Evolutionary conservation across 345 rosid genomes (phyloP), one percentile per base, ranked within the genome.

Genomic region (Pugionium cornutum): DNA sequence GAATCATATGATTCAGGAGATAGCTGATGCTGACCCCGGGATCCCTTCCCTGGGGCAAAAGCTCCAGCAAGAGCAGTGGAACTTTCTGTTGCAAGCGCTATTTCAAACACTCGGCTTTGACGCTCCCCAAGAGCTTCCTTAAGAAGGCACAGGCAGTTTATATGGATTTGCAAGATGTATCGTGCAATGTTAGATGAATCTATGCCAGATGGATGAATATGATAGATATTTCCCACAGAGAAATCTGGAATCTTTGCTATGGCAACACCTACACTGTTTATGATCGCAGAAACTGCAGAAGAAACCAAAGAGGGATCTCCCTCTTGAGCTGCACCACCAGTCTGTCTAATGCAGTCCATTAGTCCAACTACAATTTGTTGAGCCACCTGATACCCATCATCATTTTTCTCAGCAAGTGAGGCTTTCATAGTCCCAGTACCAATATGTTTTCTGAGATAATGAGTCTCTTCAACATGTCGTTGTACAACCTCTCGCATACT

Each of bases 121-220:
- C 98, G 98, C 72, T 91, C 98, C 63, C 97, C 99, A 76, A 95
- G 86, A 66, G 94, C 96, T 71, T 91, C 99, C 78, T 84, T 91
- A 3, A 95, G 85, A 50, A 95, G 83, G 72, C 86, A 82, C 37
- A 95, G 73, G 77, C 96, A 91, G 48, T 75, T 81, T 73, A 91
- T 73, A 77, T 95, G 91, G 66, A 91, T 81, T 18, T 78, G 91
- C 80, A 95, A 74, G 62, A 91, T 75, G 68, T 84, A 83, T 78
- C 82, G 82, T 2, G 90, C 90, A 72, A 86, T 53, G 61, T 64
- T 80, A 40, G 83, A 77, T 56, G 82, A 73, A 77, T 77, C 79
- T 54, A 73, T 8, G 45, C 79, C 57, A 52, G 86, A 77, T 32
- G 83, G 75, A 73, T 83, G 74, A 76, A 72, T 81, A 53, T 83